Base-by-base conservation (phyloP, 495 filamentous ascomycete genomes). In the Daldinia grandis region DNA sequence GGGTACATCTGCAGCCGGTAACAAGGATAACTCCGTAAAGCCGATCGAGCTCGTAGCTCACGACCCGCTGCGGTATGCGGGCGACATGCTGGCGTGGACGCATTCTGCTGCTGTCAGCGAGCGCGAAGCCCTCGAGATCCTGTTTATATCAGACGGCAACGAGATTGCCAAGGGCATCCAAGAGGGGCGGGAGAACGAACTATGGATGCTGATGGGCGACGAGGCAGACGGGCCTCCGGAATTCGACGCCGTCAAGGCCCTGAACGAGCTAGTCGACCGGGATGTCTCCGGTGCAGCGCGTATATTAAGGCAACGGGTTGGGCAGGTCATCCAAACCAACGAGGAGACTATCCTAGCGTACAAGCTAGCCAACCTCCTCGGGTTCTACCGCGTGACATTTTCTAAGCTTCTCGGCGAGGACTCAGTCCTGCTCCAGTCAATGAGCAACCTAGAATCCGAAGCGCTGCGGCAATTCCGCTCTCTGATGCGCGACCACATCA, bases 21-120 rank as follows among this genome's bases (percentile, higher is more conserved):
- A 72, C 15, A 81, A 83, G 50, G 81, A 84, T 49, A 63, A 76
- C 9, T 85, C 86, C 5, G 86, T 92, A 25, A 98, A 98, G 67
- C 94, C 96, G 0, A 99, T 99, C 70, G 96, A 99, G 76, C 86
- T 97, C 50, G 92, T 89, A 33, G 93, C 95, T 10, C 94, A 98
- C 74, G 95, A 99, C 74, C 91, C 93, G 12, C 81, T 99, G 14
- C 86, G 95, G 35, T 99, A 98, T 74, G 89, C 97, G 19, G 94
- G 95, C 21, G 95, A 99, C 76, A 98, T 99, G 95, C 86, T 98
- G 15, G 95, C 95, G 5, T 99, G 95, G 95, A 88, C 90, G 2
- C 95, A 99, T 76, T 98, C 96, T 0, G 91, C 94, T 5, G 88
- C 95, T 0, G 95, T 98, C 0, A 94, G 94, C 19, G 95, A 99